These are phyloP conservation scores for Suillus cothurnatus DNA, from an alignment of 768 basidiomycete species.

Conservation along the genomic window DNA sequence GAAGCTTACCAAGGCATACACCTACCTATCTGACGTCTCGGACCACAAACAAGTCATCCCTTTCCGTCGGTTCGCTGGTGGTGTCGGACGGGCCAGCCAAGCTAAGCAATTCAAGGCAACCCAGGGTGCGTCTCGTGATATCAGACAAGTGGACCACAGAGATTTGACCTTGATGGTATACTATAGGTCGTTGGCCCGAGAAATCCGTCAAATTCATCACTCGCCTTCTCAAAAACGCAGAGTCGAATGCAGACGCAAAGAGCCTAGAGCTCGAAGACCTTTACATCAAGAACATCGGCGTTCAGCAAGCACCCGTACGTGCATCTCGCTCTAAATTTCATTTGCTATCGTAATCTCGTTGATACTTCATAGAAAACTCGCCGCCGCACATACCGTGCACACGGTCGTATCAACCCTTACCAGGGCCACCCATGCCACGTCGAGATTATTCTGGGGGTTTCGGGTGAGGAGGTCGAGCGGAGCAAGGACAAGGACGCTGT, in stretches of 20 bases:
- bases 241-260: conserved; percentile 98
- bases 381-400: conserved; percentile 98
- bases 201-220: conserved; percentile 97
- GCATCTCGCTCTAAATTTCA: conserved; percentile 5
- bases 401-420: conserved; percentile 98
- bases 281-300: conserved; percentile 93
- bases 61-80: conserved; percentile 93
- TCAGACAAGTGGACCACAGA: not conserved
- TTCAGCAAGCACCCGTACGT: conserved; percentile 96
- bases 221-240: conserved; percentile 96
- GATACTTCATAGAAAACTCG: conserved; percentile 79
- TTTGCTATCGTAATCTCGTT: conserved; percentile 7
- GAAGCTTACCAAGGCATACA: conserved; percentile 92
- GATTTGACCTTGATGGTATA: conserved; percentile 1
- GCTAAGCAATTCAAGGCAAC: conserved; percentile 97
- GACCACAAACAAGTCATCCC: conserved; percentile 98
- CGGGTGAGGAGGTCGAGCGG: conserved; percentile 86
- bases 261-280: conserved; percentile 92
- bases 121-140: conserved; percentile 66
- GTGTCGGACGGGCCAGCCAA: conserved; percentile 92
- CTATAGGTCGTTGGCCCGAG: conserved; percentile 97
- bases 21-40: conserved; percentile 90
- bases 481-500: conserved; percentile 77
- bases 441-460: conserved; percentile 86
- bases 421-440: conserved; percentile 97